A percentile compares a stretch with the other conserved stretches of the same genome.
Conservation (phyloP, 2,329 filamentous ascomycete genomes). For the Colletotrichum tabaci region DNA sequence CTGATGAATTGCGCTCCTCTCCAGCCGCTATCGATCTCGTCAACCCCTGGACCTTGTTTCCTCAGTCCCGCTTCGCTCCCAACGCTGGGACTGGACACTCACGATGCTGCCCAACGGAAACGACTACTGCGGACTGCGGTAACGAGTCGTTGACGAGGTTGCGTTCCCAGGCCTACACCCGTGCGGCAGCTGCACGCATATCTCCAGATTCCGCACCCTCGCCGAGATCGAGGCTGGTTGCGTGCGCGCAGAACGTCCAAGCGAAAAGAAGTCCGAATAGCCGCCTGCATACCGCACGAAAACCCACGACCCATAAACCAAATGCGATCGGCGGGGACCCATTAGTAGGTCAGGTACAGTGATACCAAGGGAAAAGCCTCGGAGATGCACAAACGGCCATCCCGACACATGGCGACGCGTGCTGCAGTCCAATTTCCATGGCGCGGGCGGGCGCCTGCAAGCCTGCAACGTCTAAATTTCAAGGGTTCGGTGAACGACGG, state of each 20-base stretch:
- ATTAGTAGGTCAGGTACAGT: neutral
- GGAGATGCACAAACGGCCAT: slow-evolving; percentile 19
- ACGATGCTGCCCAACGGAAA: slow-evolving; percentile 3
- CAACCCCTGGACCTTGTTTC: neutral
- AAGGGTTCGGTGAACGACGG: neutral
- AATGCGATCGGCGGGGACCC: neutral
- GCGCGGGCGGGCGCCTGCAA: neutral
- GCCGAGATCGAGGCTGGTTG: neutral
- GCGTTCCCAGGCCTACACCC: neutral
- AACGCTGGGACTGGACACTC: neutral
- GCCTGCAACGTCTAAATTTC: neutral
- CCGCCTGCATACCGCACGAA: slow-evolving; percentile 3
- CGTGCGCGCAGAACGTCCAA: slow-evolving; percentile 1
- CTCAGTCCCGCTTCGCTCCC: neutral
- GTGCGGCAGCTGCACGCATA: neutral
- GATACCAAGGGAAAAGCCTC: neutral
- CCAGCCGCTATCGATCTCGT: neutral
- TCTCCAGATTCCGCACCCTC: neutral
- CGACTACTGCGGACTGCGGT: neutral
- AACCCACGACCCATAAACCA: neutral
- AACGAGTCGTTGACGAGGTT: neutral
- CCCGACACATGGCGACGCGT: neutral
- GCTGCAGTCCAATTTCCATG: neutral
- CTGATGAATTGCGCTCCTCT: slow-evolving; percentile 2
- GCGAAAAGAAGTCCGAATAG: slow-evolving; percentile 4